These are phyloP conservation scores for Hyparrhenia diplandra DNA, from an alignment of 176 grass and related monocot species.

Conservation along the genomic window DNA sequence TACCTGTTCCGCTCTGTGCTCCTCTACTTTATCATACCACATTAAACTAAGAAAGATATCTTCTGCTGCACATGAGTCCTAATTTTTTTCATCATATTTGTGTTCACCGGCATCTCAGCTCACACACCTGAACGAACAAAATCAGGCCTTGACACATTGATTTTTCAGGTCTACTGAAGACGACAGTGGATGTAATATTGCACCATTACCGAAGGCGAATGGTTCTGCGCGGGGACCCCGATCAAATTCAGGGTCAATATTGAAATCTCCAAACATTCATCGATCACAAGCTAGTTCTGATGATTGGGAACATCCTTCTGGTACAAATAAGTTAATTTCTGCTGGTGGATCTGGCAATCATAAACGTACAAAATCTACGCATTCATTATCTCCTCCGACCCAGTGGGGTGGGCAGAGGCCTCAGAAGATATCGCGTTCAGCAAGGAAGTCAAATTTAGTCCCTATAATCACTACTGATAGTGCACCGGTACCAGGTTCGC, in stretches of 20 bases:
- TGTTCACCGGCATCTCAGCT: not conserved
- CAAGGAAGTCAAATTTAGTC: slow-evolving; percentile 82
- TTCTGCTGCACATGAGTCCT: slow-evolving; percentile 5
- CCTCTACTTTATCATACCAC: slow-evolving; percentile 19
- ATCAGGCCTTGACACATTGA: not conserved
- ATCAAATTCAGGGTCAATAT: slow-evolving; percentile 63
- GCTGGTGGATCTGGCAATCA: slow-evolving; percentile 53
- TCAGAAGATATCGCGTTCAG: slow-evolving; percentile 80
- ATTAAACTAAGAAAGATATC: not conserved
- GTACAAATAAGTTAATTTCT: slow-evolving; percentile 60
- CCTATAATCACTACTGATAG: slow-evolving; percentile 56
- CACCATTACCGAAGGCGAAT: slow-evolving; percentile 55
- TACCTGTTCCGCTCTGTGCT: slow-evolving; percentile 5
- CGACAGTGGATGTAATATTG: slow-evolving; percentile 33
- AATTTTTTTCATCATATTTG: not conserved
- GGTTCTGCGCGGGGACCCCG: slow-evolving; percentile 62
- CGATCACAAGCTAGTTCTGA: slow-evolving; percentile 57
- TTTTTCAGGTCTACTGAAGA: slow-evolving; percentile 60
- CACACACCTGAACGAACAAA: not conserved
- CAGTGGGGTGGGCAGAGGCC: slow-evolving; percentile 90
- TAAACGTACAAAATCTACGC: slow-evolving; percentile 59
- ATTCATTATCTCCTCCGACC: slow-evolving; percentile 68
- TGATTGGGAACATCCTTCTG: slow-evolving; percentile 61
- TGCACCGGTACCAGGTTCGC: slow-evolving; percentile 32
- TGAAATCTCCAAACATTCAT: slow-evolving; percentile 64